A percentile compares a stretch with the other conserved stretches of the same genome.
Conservation (phyloP, 2,329 filamentous ascomycete genomes). For the Penicillium sp. region DNA sequence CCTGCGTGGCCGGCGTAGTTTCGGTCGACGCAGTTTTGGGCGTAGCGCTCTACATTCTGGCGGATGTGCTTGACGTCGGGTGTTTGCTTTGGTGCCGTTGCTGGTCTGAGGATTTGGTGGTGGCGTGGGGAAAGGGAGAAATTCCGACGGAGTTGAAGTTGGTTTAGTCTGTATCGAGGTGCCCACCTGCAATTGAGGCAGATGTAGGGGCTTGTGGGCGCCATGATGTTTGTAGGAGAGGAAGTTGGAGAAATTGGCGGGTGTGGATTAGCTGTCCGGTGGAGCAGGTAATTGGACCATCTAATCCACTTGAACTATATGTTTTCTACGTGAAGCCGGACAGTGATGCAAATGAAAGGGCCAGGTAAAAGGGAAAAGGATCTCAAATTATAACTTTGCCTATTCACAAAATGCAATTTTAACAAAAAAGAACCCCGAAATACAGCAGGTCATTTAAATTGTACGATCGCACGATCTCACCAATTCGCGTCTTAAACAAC, state of each 20-base stretch:
- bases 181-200: conserved; percentile 35
- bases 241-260: conserved; percentile 13
- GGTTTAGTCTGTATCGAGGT: conserved; percentile 9
- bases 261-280: background rate
- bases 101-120: conserved; percentile 51
- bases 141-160: conserved; percentile 16
- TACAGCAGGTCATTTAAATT: too few relatives aligned
- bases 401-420: too few relatives aligned
- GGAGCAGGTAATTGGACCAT: background rate
- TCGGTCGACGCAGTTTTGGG: conserved; percentile 77
- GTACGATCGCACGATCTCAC: too few relatives aligned
- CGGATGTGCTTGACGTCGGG: conserved; percentile 90
- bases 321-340: too few relatives aligned
- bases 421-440: too few relatives aligned
- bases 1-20: conserved; percentile 67
- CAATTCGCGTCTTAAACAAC: background rate
- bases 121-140: conserved; percentile 19
- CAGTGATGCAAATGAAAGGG: too few relatives aligned
- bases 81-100: conserved; percentile 73
- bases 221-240: conserved; percentile 20
- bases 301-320: background rate
- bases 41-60: conserved; percentile 75
- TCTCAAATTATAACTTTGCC: too few relatives aligned
- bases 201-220: conserved; percentile 30
- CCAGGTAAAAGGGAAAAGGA: too few relatives aligned